Evolutionary conservation across 208 protist genomes (phyloP), one percentile per base, ranked within the genome.

Genomic region (Acanthamoeba healyi): DNA sequence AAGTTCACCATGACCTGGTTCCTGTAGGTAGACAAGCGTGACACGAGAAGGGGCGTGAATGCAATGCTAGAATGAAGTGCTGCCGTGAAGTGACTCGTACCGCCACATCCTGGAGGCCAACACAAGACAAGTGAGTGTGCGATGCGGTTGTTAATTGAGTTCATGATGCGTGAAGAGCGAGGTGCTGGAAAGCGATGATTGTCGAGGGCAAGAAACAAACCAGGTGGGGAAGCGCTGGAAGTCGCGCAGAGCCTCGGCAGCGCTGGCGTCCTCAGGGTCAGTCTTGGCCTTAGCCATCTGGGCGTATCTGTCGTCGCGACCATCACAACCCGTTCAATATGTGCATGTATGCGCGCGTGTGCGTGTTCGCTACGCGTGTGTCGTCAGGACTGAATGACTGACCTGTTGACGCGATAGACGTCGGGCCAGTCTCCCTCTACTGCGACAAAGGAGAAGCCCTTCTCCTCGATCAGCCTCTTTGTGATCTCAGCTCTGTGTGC

Each of bases 161-260:
- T 26, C 49, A 56, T 19, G 49, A 29, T 36, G 9, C n/a, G 7
- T 46, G 19, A 51, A 38, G 32, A 74, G 65, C 7, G 36, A 26
- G 65, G n/a, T 38, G 65, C 44, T 15, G 7, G 44, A 49, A 49
- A 12, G 22, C 12, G 51, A 56, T 19, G 3, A 6, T 58, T 7
- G 0, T n/a, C 9, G 22, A 61, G 54, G 54, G 14, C 6, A 15
- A 24, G 54, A 61, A 61, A 44, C 46, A 15, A 32, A 86, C 77
- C 77, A 95, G n/a, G 12, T 54, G 38, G 94, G 94, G 36, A 95
- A 95, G 19, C 88, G 44, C 34, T 94, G n/a, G 17, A 94, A 95
- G 36, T 79, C 94, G 22, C n/a, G 7, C 17, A 95, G 44, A 29
- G 79, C 26, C 51, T 94, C 74, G 3, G 14, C 32, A 5, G 38